Conservation (phyloP, 805 yeast species). For the Isabelozyma heimii region DNA sequence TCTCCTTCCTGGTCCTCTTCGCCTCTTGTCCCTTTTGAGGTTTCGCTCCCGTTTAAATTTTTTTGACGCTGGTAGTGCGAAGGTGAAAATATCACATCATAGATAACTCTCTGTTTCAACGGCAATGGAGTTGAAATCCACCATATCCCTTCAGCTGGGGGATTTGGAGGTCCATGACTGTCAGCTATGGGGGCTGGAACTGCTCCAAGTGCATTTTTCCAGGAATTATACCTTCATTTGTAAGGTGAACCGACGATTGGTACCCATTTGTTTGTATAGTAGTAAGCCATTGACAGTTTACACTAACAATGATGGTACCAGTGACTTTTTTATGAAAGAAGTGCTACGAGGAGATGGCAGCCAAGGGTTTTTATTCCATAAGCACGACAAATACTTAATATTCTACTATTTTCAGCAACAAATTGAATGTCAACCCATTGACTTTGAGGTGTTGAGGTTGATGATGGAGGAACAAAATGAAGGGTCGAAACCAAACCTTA, state of each 20-base stretch:
- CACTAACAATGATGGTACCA: slow-evolving; percentile 14
- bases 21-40: not conserved
- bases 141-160: slow-evolving; percentile 1
- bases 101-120: not conserved
- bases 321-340: slow-evolving; percentile 16
- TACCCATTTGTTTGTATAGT: slow-evolving; percentile 24
- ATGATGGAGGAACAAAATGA: slow-evolving; percentile 1
- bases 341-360: slow-evolving; percentile 6
- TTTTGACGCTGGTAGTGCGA: slow-evolving; percentile 3
- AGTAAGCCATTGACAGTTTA: slow-evolving; percentile 18
- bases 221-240: not conserved
- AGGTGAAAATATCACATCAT: not conserved
- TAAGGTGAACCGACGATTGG: slow-evolving; percentile 2
- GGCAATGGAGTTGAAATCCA: not conserved
- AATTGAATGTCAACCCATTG: slow-evolving; percentile 15
- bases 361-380: slow-evolving; percentile 4
- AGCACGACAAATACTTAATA: slow-evolving; percentile 15
- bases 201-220: not conserved
- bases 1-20: not conserved
- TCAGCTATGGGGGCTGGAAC: slow-evolving; percentile 17
- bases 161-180: slow-evolving; percentile 12
- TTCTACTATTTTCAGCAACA: slow-evolving; percentile 19
- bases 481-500: slow-evolving; percentile 2
- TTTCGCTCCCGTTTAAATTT: not conserved
- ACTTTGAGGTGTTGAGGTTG: slow-evolving; percentile 13